A percentile compares a stretch with the other conserved stretches of the same genome.
Evolutionary conservation across 192 early-diverging fungal species (phyloP).

Genomic region (Kickxella alabastrina): DNA sequence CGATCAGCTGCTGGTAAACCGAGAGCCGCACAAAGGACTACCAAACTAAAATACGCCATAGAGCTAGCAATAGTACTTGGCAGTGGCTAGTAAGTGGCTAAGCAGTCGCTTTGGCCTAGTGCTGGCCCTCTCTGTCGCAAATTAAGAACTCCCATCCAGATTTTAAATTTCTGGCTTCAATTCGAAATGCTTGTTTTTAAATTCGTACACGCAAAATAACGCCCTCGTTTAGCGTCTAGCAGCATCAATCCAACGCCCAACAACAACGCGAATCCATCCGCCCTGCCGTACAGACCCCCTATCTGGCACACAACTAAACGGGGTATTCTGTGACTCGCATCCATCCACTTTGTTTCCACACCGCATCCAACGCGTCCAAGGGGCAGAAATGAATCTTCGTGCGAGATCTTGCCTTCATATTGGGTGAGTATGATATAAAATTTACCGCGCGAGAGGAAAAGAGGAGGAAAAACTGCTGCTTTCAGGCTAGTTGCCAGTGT

Average conservation of each 20-base stretch:
- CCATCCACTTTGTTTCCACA: conserved; percentile 6
- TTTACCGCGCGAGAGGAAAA: conserved; percentile 32
- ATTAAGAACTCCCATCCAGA: no score
- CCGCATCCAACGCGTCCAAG: conserved; percentile 14
- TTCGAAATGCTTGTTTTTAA: no score
- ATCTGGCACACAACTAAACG: no score
- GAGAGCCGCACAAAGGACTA: no score
- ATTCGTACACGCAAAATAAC: no score
- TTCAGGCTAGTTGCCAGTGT: conserved; percentile 1
- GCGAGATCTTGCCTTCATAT: conserved; percentile 43
- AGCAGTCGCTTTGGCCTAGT: no score
- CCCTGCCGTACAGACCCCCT: neutral
- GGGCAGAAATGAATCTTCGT: neutral
- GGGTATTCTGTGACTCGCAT: conserved; percentile 13
- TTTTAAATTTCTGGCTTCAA: no score
- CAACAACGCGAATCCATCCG: neutral
- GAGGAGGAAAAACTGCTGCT: conserved; percentile 20
- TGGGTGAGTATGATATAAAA: conserved; percentile 24
- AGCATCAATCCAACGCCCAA: neutral
- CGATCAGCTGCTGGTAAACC: no score
- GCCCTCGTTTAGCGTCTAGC: neutral
- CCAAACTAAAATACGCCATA: no score
- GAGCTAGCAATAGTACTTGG: no score
- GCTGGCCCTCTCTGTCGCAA: no score
- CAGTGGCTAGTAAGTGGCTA: no score